Evolutionary conservation across 805 yeast species (phyloP), one percentile per base, ranked within the genome.

Genomic region (Schizosaccharomyces japonicus): DNA sequence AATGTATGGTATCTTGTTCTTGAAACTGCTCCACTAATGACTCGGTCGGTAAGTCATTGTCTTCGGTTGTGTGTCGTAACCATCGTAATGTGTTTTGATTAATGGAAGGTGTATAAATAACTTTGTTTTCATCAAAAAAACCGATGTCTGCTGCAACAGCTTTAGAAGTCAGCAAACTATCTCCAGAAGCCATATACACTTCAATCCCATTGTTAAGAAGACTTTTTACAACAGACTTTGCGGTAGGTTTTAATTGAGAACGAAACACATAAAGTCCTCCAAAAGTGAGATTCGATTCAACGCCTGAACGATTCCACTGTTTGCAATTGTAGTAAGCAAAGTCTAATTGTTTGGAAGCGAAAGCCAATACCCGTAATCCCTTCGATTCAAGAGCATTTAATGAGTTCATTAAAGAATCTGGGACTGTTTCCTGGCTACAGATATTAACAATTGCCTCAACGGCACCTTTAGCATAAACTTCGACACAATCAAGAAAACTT

Each of bases 161-260:
- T 17, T 90, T 72, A 0, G 96, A 98, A 0, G 99, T 90, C 49
- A 90, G 65, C 17, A 90, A 73, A 58, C 90, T 90, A 60, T 90
- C 99, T 48, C 99, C 99, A 0, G 98, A 90, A 60, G 98, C 90
- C 96, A 90, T 90, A 27, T 84, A 65, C 0, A 90, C 80, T 54
- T 95, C 68, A 46, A 90, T 69, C 21, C 72, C 67, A 0, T 96
- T 95, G 4, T 66, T 67, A 21, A 65, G 64, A 47, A 90, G 66
- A 49, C 72, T 68, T 10, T 61, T 53, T 47, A 90, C 66, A 0
- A 85, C 81, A 0, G 64, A 61, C 6, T 66, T 66, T 0, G 95
- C 79, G 0, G 78, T 65, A 1, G 68, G 63, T 58, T 90, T 90
- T 56, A 90, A 66, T 60, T 83, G 81, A 61, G 90, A 90, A 58